Evolutionary conservation across 148 eudicot species (phyloP), one percentile per base, ranked within the genome.

Genomic region (Drosera capensis): DNA sequence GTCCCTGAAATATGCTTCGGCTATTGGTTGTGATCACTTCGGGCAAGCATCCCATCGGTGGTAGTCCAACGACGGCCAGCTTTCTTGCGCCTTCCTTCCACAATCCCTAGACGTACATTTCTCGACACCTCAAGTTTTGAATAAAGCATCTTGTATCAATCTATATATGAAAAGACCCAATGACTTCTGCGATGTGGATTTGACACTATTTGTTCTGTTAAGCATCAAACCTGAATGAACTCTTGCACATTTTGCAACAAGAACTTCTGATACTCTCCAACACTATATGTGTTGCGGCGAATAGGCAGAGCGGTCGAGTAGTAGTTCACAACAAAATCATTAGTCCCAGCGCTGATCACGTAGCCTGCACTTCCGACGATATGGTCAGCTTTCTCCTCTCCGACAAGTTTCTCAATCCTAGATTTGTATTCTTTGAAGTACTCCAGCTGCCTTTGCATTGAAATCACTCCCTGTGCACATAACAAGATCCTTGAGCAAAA

Each of bases 301-400:
- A 71, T 21, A 4, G 78, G 79, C n/a, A 65, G 5, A 0, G 68
- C 50, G n/a, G n/a, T n/a, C n/a, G n/a, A n/a, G 52, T 62, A 78
- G 57, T 81, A 86, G 40, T 65, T 86, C 18, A 71, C 54, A 12
- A 79, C 65, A 40, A 78, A 78, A 43, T 86, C 96, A 51, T 86
- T 86, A 7, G 94, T 86, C 15, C 87, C 87, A 0, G 84, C 87
- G 30, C 84, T 68, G 0, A 86, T 49, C 0, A 82, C 13, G 50
- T 64, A 73, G 6, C 51, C 30, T 0, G 93, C 59, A 15, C 71
- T 67, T 8, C 43, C 71, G 0, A 86, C 56, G 19, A 73, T 24
- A 1, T 43, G 44, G 39, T 61, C 49, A 0, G 60, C 52, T 48
- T 56, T 69, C 21, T 65, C 45, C 18, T 59, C 46, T 20, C 96